Conservation (phyloP, 2,329 filamentous ascomycete species). For the Claviceps sp. region DNA sequence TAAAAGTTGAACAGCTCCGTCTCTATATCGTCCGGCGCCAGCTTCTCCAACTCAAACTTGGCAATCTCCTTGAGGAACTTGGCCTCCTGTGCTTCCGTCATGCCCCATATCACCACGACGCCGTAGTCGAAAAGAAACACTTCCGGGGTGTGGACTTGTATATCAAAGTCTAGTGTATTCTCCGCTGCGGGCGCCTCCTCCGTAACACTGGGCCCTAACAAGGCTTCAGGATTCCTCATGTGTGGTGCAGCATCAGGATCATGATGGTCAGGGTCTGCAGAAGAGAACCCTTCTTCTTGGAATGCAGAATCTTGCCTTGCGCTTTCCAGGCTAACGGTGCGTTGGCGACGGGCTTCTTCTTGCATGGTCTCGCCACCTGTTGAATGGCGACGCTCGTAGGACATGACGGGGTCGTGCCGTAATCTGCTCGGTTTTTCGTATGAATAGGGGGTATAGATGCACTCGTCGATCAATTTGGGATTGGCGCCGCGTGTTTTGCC, state of each 20-base stretch:
- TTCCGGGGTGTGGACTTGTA: constrained; percentile 78
- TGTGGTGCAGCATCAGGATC: constrained; percentile 13
- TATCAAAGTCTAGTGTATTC: constrained; percentile 63
- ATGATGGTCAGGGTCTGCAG: constrained; percentile 14
- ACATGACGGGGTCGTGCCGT: constrained; percentile 25
- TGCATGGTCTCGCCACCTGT: constrained; percentile 51
- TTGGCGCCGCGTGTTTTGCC: constrained; percentile 64
- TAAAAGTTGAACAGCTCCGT: constrained; percentile 99
- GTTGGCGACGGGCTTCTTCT: constrained; percentile 27
- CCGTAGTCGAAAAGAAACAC: constrained; percentile 96
- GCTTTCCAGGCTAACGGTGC: constrained; percentile 46
- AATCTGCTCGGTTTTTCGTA: constrained; percentile 40
- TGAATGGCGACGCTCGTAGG: constrained; percentile 57
- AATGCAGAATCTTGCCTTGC: constrained; percentile 20
- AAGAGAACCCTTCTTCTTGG: constrained; percentile 15
- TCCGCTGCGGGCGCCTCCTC: constrained; percentile 27
- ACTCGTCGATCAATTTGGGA: constrained; percentile 93
- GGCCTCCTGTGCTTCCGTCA: constrained; percentile 80
- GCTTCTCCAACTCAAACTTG: constrained; percentile 86
- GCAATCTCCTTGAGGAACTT: constrained; percentile 86
- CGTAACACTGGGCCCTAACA: constrained; percentile 21
- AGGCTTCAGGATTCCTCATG: constrained; percentile 18
- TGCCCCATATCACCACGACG: constrained; percentile 96
- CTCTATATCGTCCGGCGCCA: constrained; percentile 79
- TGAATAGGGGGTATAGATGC: constrained; percentile 88